Percentiles rank a stretch among this genome's conserved stretches.
These are phyloP conservation scores for Floccularia luteovirens DNA, from an alignment of 768 basidiomycete genomes.

Conservation along the genomic window DNA sequence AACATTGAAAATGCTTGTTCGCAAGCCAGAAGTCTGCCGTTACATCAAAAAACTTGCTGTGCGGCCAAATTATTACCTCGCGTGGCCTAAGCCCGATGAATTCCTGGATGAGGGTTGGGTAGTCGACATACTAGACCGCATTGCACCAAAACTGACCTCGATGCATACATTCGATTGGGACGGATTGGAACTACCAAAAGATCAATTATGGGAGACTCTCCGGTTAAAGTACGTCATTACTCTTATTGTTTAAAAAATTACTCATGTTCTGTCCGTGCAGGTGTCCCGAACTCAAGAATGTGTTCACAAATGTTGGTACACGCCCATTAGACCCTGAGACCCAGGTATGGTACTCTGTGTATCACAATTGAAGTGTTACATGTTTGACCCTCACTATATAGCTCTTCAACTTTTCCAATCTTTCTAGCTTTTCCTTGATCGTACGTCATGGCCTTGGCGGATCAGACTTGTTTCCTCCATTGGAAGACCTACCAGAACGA, in stretches of 20 bases:
- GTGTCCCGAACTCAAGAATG: constrained; percentile 32
- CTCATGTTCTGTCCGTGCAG: constrained; percentile 13
- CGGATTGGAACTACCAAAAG: constrained; percentile 36
- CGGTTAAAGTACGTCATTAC: constrained; percentile 25
- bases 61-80: constrained; percentile 43
- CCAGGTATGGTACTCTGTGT: constrained; percentile 11
- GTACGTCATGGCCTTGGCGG: constrained; percentile 37
- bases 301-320: constrained; percentile 37
- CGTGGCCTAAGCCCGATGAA: constrained; percentile 39
- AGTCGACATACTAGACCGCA: constrained; percentile 20
- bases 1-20: constrained; percentile 26
- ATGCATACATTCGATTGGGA: constrained; percentile 46
- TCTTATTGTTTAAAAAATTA: not conserved
- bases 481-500: constrained; percentile 28
- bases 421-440: constrained; percentile 38
- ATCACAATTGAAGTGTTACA: too few species aligned
- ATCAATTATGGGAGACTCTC: constrained; percentile 33
- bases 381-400: constrained; percentile 3
- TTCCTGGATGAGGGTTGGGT: constrained; percentile 34
- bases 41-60: constrained; percentile 35
- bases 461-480: constrained; percentile 28
- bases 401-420: constrained; percentile 34
- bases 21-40: constrained; percentile 25
- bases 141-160: constrained; percentile 22
- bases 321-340: constrained; percentile 24